These are phyloP conservation scores for Tothia fuscella DNA, from an alignment of 2,329 filamentous ascomycete genomes.

Conservation along the genomic window DNA sequence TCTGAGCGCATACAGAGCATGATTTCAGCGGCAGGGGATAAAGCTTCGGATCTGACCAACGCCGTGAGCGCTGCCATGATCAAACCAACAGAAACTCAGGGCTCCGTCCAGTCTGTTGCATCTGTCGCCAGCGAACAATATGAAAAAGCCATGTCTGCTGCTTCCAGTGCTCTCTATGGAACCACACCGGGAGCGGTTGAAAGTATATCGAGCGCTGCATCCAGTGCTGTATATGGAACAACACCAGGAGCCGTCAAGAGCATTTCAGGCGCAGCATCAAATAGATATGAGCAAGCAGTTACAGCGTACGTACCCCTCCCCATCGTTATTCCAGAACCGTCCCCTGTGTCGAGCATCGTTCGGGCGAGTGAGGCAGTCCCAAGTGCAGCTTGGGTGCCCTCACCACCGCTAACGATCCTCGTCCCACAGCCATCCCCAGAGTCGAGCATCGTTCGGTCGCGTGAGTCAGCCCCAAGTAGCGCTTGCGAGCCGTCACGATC, in stretches of 20 bases:
- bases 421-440: no score
- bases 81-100: slow-evolving; percentile 17
- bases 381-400: no score
- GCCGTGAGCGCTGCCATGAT: slow-evolving; percentile 8
- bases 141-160: slow-evolving; percentile 10
- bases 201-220: slow-evolving; percentile 34
- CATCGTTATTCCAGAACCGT: no score
- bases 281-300: slow-evolving; percentile 45
- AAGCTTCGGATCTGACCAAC: slow-evolving; percentile 6
- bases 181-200: slow-evolving; percentile 3
- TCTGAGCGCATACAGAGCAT: slow-evolving; percentile 7
- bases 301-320: slow-evolving; percentile 34
- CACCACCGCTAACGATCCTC: no score
- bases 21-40: slow-evolving; percentile 5
- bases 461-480: no score
- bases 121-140: slow-evolving; percentile 10
- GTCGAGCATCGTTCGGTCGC: no score
- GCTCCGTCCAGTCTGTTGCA: slow-evolving; percentile 19
- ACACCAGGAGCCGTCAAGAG: slow-evolving; percentile 27
- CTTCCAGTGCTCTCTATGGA: slow-evolving; percentile 10
- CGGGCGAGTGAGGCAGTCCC: no score
- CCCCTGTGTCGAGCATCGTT: no score
- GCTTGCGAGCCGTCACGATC: no score
- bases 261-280: slow-evolving; percentile 38
- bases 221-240: slow-evolving; percentile 19